Conservation (phyloP, 257 asterid genomes). For the Scutellaria baicalensis region DNA sequence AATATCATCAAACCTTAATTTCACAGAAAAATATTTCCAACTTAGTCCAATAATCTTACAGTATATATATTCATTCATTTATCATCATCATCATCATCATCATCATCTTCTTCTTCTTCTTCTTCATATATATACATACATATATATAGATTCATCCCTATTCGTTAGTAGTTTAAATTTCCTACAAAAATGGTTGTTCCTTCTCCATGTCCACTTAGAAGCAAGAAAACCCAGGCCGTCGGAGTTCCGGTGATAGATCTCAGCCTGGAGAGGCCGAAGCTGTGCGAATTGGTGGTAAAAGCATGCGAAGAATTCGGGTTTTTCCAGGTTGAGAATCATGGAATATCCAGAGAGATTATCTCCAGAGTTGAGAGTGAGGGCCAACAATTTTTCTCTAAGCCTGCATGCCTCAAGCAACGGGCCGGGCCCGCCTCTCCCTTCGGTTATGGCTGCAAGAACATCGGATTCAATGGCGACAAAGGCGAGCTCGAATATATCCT, state of each 20-base stretch:
- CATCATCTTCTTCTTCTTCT: too few relatives aligned
- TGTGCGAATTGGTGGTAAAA: constrained; percentile 29
- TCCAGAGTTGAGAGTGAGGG: constrained; percentile 41
- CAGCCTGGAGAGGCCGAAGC: constrained; percentile 22
- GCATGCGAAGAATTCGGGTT: constrained; percentile 68
- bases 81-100: too few relatives aligned
- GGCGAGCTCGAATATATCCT: constrained; percentile 72
- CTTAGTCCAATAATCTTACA: too few relatives aligned
- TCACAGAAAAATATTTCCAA: neutral
- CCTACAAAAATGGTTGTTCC: constrained; percentile 32
- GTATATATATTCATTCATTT: too few relatives aligned
- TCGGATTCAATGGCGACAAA: constrained; percentile 69
- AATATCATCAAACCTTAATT: neutral
- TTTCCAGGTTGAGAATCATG: constrained; percentile 58
- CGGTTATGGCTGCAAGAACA: constrained; percentile 74
- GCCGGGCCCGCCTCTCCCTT: constrained; percentile 54
- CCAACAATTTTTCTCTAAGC: constrained; percentile 34
- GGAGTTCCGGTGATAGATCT: constrained; percentile 57
- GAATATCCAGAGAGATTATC: constrained; percentile 35
- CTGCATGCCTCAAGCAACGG: constrained; percentile 42
- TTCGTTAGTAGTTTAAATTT: too few relatives aligned
- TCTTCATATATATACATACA: too few relatives aligned
- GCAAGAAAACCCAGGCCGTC: constrained; percentile 27
- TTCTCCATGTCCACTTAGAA: constrained; percentile 23
- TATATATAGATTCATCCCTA: too few relatives aligned